Percentiles rank a stretch among this genome's conserved stretches.
Evolutionary conservation across 163 green algal species (phyloP).

Genomic region (Chlorella variabilis): DNA sequence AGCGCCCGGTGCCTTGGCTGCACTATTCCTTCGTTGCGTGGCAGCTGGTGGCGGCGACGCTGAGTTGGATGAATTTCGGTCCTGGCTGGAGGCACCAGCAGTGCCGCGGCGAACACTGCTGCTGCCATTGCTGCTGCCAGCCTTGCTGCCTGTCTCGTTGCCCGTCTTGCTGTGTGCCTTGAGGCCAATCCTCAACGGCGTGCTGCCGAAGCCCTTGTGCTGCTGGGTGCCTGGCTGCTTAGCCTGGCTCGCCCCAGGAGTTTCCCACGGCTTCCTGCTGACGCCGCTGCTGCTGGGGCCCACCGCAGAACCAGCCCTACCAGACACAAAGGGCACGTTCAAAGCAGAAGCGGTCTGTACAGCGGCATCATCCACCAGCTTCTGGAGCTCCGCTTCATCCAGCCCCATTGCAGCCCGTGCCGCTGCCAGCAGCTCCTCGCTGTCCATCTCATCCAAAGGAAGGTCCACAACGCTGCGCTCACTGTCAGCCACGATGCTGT

Average conservation of each 20-base stretch:
- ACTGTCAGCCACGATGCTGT: not conserved
- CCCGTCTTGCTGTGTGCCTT: not conserved
- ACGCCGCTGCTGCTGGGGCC: not conserved
- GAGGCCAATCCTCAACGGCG: no score
- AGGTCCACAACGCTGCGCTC: no score
- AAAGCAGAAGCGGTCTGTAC: not conserved
- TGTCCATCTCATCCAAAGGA: not conserved
- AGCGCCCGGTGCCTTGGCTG: not conserved
- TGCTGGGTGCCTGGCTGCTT: not conserved
- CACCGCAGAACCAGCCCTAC: no score
- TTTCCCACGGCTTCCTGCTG: not conserved
- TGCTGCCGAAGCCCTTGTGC: not conserved
- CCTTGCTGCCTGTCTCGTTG: not conserved
- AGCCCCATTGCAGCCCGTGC: not conserved
- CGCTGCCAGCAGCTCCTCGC: not conserved
- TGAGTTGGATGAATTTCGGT: no score
- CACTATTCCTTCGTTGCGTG: no score
- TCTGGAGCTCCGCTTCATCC: not conserved
- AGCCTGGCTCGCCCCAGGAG: no score
- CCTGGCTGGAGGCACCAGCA: not conserved
- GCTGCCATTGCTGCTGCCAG: not conserved
- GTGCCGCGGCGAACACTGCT: not conserved
- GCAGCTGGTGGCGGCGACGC: not conserved
- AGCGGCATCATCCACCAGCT: constrained; percentile 1
- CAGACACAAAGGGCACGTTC: not conserved